Evolutionary conservation across 2,329 filamentous ascomycete genomes (phyloP).

Genomic region (Cladophialophora exuberans): DNA sequence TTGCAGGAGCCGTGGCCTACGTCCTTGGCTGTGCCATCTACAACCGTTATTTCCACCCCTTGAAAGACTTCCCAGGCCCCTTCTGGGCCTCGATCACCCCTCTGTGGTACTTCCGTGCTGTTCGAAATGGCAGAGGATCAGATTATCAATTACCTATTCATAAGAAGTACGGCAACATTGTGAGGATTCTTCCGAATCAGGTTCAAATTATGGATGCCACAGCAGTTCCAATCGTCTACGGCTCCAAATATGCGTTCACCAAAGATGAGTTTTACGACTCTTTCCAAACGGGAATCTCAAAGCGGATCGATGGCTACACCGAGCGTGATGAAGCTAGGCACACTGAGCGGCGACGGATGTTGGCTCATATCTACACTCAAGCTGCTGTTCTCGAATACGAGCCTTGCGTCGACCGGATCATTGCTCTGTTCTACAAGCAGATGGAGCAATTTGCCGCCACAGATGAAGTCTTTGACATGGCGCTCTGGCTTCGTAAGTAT

Average conservation of each 20-base stretch:
- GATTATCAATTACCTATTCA: constrained; percentile 26
- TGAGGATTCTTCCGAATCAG: constrained; percentile 28
- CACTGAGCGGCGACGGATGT: constrained; percentile 20
- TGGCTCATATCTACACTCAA: constrained; percentile 29
- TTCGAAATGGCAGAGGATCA: constrained; percentile 20
- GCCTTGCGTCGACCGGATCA: constrained; percentile 28
- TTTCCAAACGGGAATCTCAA: constrained; percentile 22
- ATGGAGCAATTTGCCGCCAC: constrained; percentile 23
- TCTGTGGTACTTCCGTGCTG: constrained; percentile 26
- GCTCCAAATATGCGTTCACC: constrained; percentile 21
- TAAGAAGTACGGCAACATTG: constrained; percentile 30
- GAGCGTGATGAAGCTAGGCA: constrained; percentile 26
- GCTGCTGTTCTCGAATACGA: constrained; percentile 30
- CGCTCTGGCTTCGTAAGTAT: constrained; percentile 28
- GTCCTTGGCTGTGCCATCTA: constrained; percentile 20
- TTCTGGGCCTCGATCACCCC: constrained; percentile 27
- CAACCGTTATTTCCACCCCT: constrained; percentile 27
- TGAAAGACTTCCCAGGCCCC: constrained; percentile 27
- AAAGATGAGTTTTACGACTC: constrained; percentile 25
- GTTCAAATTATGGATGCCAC: constrained; percentile 24
- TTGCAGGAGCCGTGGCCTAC: constrained; percentile 10
- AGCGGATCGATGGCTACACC: constrained; percentile 21
- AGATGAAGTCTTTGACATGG: constrained; percentile 19
- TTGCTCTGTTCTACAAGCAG: constrained; percentile 26
- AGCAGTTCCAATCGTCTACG: constrained; percentile 26